Evolutionary conservation across 2,329 filamentous ascomycete species (phyloP), one percentile per base, ranked within the genome.

Genomic region (Fusarium drepaniforme): DNA sequence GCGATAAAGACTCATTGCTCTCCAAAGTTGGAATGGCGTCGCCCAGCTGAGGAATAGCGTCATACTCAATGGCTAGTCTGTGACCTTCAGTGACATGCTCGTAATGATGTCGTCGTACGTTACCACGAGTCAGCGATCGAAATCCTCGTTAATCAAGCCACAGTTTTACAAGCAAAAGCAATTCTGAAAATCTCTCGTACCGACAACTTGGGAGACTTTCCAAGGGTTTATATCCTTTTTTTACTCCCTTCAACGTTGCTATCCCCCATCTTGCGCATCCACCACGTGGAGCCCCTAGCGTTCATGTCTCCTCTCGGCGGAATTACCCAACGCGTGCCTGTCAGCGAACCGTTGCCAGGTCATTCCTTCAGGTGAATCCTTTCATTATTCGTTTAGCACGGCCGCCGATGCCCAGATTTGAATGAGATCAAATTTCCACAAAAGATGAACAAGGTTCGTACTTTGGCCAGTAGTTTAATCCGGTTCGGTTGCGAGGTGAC

Each of bases 351-450:
- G 49, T 53, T 53, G 25, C 49, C 25, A 53, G 49, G 49, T 53
- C 25, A 33, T 53, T 25, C 49, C 49, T 53, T 59, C 56, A 33
- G 56, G 56, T 16, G 28, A 23, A 59, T 38, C 21, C 56, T 53
- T 37, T 25, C 21, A 38, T 58, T 38, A 18, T 37, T 37, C 53
- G 53, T 38, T 58, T 49, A 58, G 53, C 30, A 16, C 33, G 30
- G 30, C 33, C 33, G 13, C 21, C 53, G 56, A 59, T 59, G 35
- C 33, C 33, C 33, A 59, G 56, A 59, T 59, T 59, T 40, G 56
- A 30, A 35, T 9, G 33, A 57, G 53, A 57, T 57, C 53, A 59
- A 40, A 59, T 59, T 59, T 59, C 56, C 56, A 59, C 33, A 59
- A 37, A 35, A n/a, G 25, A 33, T 33, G n/a, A 38, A 1, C 49